Percentiles rank a stretch among this genome's conserved stretches.
Evolutionary conservation across 2,329 filamentous ascomycete genomes (phyloP).

Genomic region (Dactylonectria macrodidyma): DNA sequence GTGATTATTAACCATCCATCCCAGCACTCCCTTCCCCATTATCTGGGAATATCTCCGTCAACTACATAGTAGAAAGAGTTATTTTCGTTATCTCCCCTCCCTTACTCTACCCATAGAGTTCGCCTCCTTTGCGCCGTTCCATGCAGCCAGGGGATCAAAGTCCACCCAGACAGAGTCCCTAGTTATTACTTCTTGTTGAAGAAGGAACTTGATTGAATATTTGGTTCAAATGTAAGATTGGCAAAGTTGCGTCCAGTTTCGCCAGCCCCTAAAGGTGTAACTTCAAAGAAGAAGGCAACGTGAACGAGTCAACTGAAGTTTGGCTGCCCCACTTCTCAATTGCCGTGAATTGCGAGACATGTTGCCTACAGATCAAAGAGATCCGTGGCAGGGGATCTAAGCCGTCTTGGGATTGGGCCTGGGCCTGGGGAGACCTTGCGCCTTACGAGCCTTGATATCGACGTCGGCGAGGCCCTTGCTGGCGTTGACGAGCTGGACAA

Average conservation of each 20-base stretch:
- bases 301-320: background rate
- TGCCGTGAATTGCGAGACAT: slow-evolving; percentile 11
- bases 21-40: slow-evolving; percentile 14
- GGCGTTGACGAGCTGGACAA: slow-evolving; percentile 94
- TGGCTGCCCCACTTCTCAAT: background rate
- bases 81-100: slow-evolving; percentile 38
- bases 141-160: slow-evolving; percentile 46
- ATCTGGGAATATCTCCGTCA: slow-evolving; percentile 12
- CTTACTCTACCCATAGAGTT: slow-evolving; percentile 40
- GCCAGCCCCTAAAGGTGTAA: slow-evolving; percentile 26
- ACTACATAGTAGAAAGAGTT: slow-evolving; percentile 31
- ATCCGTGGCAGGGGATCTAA: slow-evolving; percentile 32
- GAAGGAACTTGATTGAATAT: slow-evolving; percentile 37
- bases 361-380: slow-evolving; percentile 6
- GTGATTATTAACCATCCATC: slow-evolving; percentile 22
- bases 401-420: slow-evolving; percentile 54
- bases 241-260: slow-evolving; percentile 14
- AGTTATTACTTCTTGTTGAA: slow-evolving; percentile 33
- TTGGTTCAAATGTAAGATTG: slow-evolving; percentile 27
- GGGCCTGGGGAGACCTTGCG: slow-evolving; percentile 66
- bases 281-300: slow-evolving; percentile 1
- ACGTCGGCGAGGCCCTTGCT: slow-evolving; percentile 93
- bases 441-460: slow-evolving; percentile 77
- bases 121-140: slow-evolving; percentile 47
- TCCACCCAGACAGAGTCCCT: slow-evolving; percentile 41